phyloP scores from a whole-genome alignment of 1,284 basidiomycete species.

The Trichosporon coremiiforme region DNA sequence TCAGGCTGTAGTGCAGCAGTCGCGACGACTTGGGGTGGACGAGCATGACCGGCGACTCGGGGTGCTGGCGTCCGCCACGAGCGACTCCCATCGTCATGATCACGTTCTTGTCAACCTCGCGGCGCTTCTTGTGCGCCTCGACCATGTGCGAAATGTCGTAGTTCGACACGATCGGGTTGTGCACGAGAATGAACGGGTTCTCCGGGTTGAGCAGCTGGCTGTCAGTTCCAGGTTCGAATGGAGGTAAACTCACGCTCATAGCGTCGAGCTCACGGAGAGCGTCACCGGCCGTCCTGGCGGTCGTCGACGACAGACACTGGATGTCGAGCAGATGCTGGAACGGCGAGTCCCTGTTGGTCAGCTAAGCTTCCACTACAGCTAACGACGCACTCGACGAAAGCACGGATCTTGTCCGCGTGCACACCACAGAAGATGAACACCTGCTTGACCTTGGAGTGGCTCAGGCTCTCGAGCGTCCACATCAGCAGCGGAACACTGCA shows the following conservation, averaged over 20 bases:
- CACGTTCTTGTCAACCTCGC: constrained; percentile 83
- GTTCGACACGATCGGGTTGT: constrained; percentile 92
- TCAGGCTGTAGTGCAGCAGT: constrained; percentile 52
- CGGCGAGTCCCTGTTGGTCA: constrained; percentile 29
- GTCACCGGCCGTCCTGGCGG: constrained; percentile 89
- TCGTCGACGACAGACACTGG: constrained; percentile 80
- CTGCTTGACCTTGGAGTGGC: constrained; percentile 88
- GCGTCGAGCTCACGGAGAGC: constrained; percentile 96
- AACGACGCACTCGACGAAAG: constrained; percentile 33
- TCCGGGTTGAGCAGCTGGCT: constrained; percentile 83
- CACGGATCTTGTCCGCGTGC: constrained; percentile 77
- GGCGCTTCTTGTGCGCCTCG: constrained; percentile 80
- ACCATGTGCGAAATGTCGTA: constrained; percentile 88
- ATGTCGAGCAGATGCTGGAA: constrained; percentile 69
- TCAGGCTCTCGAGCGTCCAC: constrained; percentile 94
- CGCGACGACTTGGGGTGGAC: constrained; percentile 53
- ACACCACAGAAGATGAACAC: constrained; percentile 91
- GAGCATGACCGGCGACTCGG: constrained; percentile 56
- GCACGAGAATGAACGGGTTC: constrained; percentile 78
- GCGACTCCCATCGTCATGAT: constrained; percentile 93
- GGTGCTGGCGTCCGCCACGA: constrained; percentile 53
- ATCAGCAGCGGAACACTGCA: constrained; percentile 90
- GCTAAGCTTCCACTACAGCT: background rate
- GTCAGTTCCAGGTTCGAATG: background rate
- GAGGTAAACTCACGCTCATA: constrained; percentile 57